Evolutionary conservation across 2,329 filamentous ascomycete genomes (phyloP), one percentile per base, ranked within the genome.

Genomic region (Scedosporium aurantiacum): DNA sequence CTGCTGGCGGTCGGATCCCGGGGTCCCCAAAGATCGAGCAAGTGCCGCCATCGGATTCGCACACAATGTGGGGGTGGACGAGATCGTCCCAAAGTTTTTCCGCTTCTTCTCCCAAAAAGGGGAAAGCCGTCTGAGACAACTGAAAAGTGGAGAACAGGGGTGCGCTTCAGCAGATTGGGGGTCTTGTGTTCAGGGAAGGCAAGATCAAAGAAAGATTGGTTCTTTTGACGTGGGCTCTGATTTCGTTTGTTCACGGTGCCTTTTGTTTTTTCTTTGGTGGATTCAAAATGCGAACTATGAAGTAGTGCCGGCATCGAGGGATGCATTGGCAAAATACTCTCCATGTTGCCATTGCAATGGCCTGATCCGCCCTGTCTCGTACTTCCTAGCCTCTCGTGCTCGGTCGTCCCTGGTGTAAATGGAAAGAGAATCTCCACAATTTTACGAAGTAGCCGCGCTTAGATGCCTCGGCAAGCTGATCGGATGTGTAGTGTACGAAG

Each of bases 51-150:
- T 43, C 57, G 41, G 57, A 58, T 58, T 58, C 32, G 57, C 32
- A 40, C 57, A 47, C 47, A 58, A 27, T 58, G 57, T 58, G 57
- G 57, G 55, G 57, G 57, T 41, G 32, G 8, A 18, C 21, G 57
- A 43, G 57, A 45, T 23, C 32, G 21, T 27, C 16, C 37, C 37
- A 58, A 41, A 18, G 57, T 47, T 58, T 45, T 43, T 43, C 32
- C 57, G 18, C 23, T 23, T 16, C 40, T 43, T 27, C 40, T 58
- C 28, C 55, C 16, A 14, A 47, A 47, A 47, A 6, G 43, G 43
- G 43, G 5, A 47, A 47, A 21, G n/a, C 43, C 18, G 43, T 7
- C 18, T n/a, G 43, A 21, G 16, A 12, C 43, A 47, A n/a, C 43
- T 37, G 32, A 37, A 37, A 47, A 18, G 43, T 18, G 43, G 16